Base-by-base conservation (phyloP, 2,329 filamentous ascomycete species). In the Fusarium drepaniforme region DNA sequence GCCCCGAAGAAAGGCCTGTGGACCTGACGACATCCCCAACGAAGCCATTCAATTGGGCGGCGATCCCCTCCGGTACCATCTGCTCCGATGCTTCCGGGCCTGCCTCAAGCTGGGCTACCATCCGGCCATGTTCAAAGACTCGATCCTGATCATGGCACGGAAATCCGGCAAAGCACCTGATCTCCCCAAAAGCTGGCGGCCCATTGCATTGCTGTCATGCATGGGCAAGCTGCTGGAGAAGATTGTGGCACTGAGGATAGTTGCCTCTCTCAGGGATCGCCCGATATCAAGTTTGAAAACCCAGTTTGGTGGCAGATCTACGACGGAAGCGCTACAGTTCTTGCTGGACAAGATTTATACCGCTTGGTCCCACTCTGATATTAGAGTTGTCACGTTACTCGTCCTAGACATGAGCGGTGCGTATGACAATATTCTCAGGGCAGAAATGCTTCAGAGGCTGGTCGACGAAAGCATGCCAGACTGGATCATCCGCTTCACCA, bases 211-310 rank as follows among this genome's bases (percentile, higher is more conserved):
- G 16, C 23, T 73, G 13, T 62, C 65, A 2, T 30, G 37, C 38
- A 15, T 71, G 3, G 65, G 68, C 13, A 73, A 73, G 64, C 25
- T 73, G 7, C 51, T 66, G 6, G 62, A 71, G 44, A 71, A 58
- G 71, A 59, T 71, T 9, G n/a, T 73, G 18, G 46, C 65, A 12
- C 16, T 53, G 8, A 49, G 46, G 13, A 40, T 61, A 21, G 33
- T 71, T 23, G 25, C 30, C 13, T 57, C 9, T 2, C 4, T 71
- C 8, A 53, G 33, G 23, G 16, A 49, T n/a, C 46, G 68, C 1
- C 21, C 71, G 4, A 49, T 44, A 1, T 9, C 23, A 8, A 33
- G 33, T 33, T 33, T 33, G 33, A 33, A 33, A 33, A 71, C 37
- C 0, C 51, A 69, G 30, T 71, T 73, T 35, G 71, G 68, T 21